A percentile compares a stretch with the other conserved stretches of the same genome.
These are phyloP conservation scores for Ceratobasidium sp. DNA, from an alignment of 1,284 basidiomycete species.

Conservation along the genomic window DNA sequence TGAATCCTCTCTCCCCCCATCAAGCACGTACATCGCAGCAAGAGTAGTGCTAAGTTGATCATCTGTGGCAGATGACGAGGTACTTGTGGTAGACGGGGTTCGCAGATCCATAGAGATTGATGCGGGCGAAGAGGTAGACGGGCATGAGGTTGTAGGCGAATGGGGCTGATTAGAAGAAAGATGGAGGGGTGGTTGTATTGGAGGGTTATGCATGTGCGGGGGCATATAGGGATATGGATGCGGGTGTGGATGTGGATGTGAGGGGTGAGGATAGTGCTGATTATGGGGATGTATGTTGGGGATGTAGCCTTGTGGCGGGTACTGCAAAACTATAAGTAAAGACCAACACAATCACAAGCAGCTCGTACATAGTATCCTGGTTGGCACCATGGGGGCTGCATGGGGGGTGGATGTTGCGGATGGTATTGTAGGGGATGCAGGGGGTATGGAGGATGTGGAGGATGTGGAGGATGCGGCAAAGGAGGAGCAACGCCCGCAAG, in stretches of 20 bases:
- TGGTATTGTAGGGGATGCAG: neutral
- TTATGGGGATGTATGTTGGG: slow-evolving; percentile 37
- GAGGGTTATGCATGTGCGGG: slow-evolving; percentile 42
- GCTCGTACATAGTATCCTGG: slow-evolving; percentile 45
- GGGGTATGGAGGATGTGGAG: no score
- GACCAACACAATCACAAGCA: neutral
- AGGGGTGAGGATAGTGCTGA: slow-evolving; percentile 50
- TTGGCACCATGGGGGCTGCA: slow-evolving; percentile 46
- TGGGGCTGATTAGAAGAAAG: slow-evolving; percentile 48
- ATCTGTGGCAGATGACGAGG: neutral
- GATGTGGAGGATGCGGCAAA: no score
- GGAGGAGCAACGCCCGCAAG: no score
- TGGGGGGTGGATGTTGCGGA: slow-evolving; percentile 4
- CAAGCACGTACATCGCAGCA: slow-evolving; percentile 1
- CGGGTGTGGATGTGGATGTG: slow-evolving; percentile 36
- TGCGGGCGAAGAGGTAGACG: slow-evolving; percentile 35
- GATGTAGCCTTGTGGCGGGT: slow-evolving; percentile 21
- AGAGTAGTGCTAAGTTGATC: slow-evolving; percentile 28
- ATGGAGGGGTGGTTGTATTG: slow-evolving; percentile 48
- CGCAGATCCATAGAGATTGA: slow-evolving; percentile 17
- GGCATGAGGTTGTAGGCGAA: slow-evolving; percentile 48
- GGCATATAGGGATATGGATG: slow-evolving; percentile 30
- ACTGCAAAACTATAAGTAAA: slow-evolving; percentile 9
- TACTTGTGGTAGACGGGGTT: neutral
- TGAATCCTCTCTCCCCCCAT: slow-evolving; percentile 46